Base-by-base conservation (phyloP, 1,139 yeast genomes). In the Scheffersomyces stambukii region DNA sequence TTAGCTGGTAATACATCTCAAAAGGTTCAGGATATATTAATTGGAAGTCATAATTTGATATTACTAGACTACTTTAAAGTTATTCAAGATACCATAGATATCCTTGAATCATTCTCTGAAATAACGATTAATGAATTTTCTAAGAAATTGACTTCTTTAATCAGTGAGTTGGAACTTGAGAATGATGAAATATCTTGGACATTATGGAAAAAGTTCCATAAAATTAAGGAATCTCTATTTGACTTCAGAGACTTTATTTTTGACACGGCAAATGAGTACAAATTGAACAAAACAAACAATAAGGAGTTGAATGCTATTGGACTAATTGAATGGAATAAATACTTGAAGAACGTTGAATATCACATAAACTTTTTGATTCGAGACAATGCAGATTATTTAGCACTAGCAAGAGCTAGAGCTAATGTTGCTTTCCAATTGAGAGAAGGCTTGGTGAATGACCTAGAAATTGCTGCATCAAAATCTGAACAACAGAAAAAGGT, bases 401-500 rank as follows among this genome's bases (percentile, higher is more conserved):
- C 78, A 35, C 71, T 84, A 29, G 64, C 81, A 35, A 70, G 96
- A 46, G 89, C 94, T 9, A 75, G 79, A 51, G 94, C 95, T 12
- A 89, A 88, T 48, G 58, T 83, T 24, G 81, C 81, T 11, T 81
- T 83, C 53, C 96, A 86, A 57, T 60, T 64, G 36, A 74, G 93
- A 42, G 89, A 82, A 50, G 66, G 57, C 10, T 42, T 53, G 31
- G 45, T 41, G 34, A 30, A 16, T 29, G 48, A 31, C 9, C 30
- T 31, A 24, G 19, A 28, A 18, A n/a, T n/a, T n/a, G n/a, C n/a
- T n/a, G n/a, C n/a, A n/a, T n/a, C n/a, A n/a, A n/a, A n/a, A n/a
- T n/a, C n/a, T n/a, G n/a, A n/a, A n/a, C n/a, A n/a, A n/a, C n/a
- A n/a, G n/a, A n/a, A n/a, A n/a, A n/a, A n/a, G n/a, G 13, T 30